Conservation (phyloP, 192 early-diverging fungal species). For the Mortierella hygrophila region DNA sequence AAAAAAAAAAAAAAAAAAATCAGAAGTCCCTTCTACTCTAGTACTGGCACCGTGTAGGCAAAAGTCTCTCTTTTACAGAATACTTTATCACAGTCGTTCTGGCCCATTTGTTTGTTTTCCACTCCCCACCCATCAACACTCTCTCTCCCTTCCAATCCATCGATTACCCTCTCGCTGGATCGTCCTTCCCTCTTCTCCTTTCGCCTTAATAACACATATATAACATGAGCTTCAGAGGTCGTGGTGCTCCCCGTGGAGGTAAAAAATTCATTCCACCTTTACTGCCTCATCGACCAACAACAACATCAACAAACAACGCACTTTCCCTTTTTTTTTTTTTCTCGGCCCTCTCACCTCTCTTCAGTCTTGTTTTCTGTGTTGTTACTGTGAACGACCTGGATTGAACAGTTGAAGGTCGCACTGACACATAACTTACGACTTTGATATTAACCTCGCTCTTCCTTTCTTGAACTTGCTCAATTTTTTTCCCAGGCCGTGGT, state of each 20-base stretch:
- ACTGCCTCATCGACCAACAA: background rate
- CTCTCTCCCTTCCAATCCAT: background rate
- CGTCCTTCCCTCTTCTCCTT: background rate
- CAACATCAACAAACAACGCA: background rate
- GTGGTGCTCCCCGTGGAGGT: conserved; percentile 49
- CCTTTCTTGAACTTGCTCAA: background rate
- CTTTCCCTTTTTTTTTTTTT: too few species aligned
- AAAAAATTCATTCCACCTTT: background rate
- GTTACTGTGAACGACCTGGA: background rate
- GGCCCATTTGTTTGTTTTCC: background rate
- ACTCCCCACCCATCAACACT: background rate
- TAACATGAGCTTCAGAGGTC: conserved; percentile 53
- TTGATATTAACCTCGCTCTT: background rate
- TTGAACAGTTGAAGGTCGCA: background rate
- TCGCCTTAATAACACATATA: conserved; percentile 13
- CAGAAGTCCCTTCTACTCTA: background rate
- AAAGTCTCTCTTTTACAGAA: background rate
- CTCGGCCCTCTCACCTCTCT: background rate
- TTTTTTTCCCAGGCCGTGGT: conserved; percentile 37
- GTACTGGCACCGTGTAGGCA: background rate
- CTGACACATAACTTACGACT: background rate
- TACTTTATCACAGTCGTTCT: background rate
- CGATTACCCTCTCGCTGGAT: conserved; percentile 11
- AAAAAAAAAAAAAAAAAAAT: background rate
- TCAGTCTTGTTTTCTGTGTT: background rate